These are phyloP conservation scores for Allium cepa DNA, from an alignment of 106 monocot genomes.

Conservation along the genomic window DNA sequence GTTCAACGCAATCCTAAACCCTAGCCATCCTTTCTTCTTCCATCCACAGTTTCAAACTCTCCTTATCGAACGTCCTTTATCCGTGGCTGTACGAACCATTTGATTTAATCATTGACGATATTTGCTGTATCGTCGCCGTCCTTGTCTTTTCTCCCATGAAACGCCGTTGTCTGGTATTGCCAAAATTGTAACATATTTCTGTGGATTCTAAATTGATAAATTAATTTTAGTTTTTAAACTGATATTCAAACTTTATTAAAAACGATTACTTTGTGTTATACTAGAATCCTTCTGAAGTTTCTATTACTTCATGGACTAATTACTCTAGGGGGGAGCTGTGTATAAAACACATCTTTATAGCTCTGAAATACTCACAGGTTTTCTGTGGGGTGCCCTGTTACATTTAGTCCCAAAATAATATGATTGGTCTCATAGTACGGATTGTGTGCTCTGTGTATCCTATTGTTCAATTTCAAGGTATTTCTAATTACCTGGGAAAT, in stretches of 20 bases:
- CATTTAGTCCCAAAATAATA: background rate
- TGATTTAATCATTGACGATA: too few species aligned
- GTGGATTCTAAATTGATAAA: background rate
- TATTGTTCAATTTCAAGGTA: too few species aligned
- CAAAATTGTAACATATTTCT: background rate
- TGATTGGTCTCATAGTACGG: conserved; percentile 1
- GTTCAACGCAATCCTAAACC: too few species aligned
- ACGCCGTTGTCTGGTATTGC: background rate
- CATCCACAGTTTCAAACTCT: too few species aligned
- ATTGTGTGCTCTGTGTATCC: background rate
- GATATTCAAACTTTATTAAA: background rate
- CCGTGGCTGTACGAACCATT: too few species aligned
- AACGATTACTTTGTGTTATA: background rate
- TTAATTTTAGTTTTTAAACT: background rate
- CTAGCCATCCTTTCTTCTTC: too few species aligned
- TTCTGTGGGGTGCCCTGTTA: background rate
- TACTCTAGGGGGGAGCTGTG: background rate
- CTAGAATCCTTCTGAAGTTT: background rate
- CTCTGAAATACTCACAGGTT: background rate
- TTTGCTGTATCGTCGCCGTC: too few species aligned
- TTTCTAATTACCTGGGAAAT: background rate
- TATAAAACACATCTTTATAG: background rate
- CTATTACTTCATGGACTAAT: background rate
- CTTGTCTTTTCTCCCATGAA: background rate
- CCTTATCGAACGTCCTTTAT: too few species aligned